Conservation (phyloP, 2,329 filamentous ascomycete species). For the Aplosporella prunicola region DNA sequence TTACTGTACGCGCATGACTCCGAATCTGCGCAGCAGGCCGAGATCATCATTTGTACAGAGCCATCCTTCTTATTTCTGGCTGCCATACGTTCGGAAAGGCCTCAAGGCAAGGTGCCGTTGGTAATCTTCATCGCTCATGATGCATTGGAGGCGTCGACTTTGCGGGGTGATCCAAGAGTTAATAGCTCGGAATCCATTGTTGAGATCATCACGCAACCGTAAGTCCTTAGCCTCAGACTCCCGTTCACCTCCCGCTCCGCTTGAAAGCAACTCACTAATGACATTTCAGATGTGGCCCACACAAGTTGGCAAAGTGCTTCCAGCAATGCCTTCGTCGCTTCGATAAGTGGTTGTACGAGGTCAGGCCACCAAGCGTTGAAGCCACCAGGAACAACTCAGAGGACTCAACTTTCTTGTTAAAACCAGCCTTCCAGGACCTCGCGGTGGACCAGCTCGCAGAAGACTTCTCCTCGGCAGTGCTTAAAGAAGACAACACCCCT, state of each 20-base stretch:
- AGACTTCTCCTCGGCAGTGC: too few relatives aligned
- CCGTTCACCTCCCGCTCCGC: too few relatives aligned
- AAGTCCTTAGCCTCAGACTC: neutral
- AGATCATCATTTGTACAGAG: neutral
- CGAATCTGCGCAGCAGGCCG: too few relatives aligned
- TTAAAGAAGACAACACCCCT: too few relatives aligned
- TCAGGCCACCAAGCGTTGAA: too few relatives aligned
- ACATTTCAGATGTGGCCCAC: conserved; percentile 21
- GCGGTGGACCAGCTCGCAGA: too few relatives aligned
- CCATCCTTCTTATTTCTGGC: neutral
- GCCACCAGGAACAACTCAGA: too few relatives aligned
- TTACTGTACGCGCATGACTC: too few relatives aligned
- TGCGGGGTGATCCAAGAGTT: neutral
- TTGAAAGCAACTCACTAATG: neutral
- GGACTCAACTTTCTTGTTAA: too few relatives aligned
- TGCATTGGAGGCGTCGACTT: neutral
- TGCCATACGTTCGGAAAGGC: neutral
- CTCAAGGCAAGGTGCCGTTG: neutral
- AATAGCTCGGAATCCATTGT: conserved; percentile 14
- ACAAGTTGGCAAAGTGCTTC: conserved; percentile 27
- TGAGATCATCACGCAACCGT: conserved; percentile 27
- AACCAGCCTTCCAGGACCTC: too few relatives aligned
- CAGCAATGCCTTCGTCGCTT: neutral
- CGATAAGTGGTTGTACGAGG: too few relatives aligned
- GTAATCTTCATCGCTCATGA: neutral